Conservation (phyloP, 2,329 filamentous ascomycete species). For the Pseudogymnoascus sp. region DNA sequence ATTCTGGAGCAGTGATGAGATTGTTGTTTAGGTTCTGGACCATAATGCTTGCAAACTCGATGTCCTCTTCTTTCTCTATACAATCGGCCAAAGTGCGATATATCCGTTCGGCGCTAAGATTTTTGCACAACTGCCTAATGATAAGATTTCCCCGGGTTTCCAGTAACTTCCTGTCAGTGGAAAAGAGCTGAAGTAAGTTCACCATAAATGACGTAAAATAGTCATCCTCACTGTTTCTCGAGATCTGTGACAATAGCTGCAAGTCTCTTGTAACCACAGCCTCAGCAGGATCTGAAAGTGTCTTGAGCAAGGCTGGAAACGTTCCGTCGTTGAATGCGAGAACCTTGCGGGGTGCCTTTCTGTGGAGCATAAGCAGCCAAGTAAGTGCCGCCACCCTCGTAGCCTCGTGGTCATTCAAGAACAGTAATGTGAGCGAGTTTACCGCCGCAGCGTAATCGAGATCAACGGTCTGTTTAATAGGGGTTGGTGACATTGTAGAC, state of each 20-base stretch:
- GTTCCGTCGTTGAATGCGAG: constrained; percentile 95
- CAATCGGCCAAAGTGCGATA: constrained; percentile 94
- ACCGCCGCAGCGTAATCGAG: constrained; percentile 96
- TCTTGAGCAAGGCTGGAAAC: constrained; percentile 92
- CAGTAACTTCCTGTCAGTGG: constrained; percentile 80
- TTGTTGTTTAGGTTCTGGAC: constrained; percentile 99
- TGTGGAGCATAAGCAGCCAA: constrained; percentile 96
- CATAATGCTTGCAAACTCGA: constrained; percentile 99
- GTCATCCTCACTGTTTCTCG: constrained; percentile 88
- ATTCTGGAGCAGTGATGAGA: constrained; percentile 89
- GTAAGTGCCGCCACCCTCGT: constrained; percentile 88
- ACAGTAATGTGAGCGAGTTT: constrained; percentile 83
- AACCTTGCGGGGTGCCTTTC: constrained; percentile 87
- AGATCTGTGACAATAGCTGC: constrained; percentile 90
- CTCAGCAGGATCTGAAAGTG: constrained; percentile 87
- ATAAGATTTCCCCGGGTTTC: constrained; percentile 94
- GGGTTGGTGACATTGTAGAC: constrained; percentile 17
- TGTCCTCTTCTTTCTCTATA: constrained; percentile 93
- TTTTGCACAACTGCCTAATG: constrained; percentile 88
- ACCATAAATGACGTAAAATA: constrained; percentile 99
- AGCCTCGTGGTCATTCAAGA: constrained; percentile 92
- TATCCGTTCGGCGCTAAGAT: constrained; percentile 86
- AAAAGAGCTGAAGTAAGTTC: constrained; percentile 88
- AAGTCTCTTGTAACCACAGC: constrained; percentile 92
- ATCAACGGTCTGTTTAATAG: constrained; percentile 44